Conservation (phyloP, 1,139 yeast species). For the Taphrina flavorubra region DNA sequence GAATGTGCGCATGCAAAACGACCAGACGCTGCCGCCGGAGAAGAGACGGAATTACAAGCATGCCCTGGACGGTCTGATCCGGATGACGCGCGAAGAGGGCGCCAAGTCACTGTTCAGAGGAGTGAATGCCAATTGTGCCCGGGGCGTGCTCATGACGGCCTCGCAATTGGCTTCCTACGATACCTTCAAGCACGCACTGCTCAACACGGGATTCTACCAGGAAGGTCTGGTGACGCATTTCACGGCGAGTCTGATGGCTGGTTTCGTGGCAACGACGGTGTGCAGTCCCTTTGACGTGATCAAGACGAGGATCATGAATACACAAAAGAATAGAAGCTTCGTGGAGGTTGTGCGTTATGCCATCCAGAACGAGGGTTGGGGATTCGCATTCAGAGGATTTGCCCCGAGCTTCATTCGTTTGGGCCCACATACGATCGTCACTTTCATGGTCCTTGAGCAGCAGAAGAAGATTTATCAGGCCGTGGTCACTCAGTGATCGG, state of each 20-base stretch:
- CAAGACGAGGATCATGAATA: slow-evolving; percentile 85
- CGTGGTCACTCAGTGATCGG: not conserved
- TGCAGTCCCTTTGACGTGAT: slow-evolving; percentile 93
- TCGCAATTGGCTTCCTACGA: slow-evolving; percentile 91
- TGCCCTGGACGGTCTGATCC: slow-evolving; percentile 74
- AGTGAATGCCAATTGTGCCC: slow-evolving; percentile 71
- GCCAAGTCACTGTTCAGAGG: slow-evolving; percentile 71
- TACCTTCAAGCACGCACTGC: slow-evolving; percentile 68
- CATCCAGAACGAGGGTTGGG: slow-evolving; percentile 59
- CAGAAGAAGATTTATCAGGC: slow-evolving; percentile 35
- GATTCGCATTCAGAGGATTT: slow-evolving; percentile 68
- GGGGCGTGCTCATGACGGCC: slow-evolving; percentile 89
- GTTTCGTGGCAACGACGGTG: slow-evolving; percentile 84
- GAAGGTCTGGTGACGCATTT: slow-evolving; percentile 74
- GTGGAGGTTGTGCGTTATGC: slow-evolving; percentile 61
- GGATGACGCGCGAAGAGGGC: slow-evolving; percentile 69
- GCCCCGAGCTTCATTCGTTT: slow-evolving; percentile 82
- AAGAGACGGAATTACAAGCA: slow-evolving; percentile 76
- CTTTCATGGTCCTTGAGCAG: slow-evolving; percentile 58
- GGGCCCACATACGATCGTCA: slow-evolving; percentile 88
- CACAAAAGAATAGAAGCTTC: slow-evolving; percentile 54
- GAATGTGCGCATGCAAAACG: slow-evolving; percentile 88
- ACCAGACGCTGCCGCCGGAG: slow-evolving; percentile 67
- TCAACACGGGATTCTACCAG: slow-evolving; percentile 60
- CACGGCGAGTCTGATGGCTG: slow-evolving; percentile 76